Evolutionary conservation across 345 rosid genomes (phyloP), one percentile per base, ranked within the genome.

Genomic region (Ceriops zippeliana): DNA sequence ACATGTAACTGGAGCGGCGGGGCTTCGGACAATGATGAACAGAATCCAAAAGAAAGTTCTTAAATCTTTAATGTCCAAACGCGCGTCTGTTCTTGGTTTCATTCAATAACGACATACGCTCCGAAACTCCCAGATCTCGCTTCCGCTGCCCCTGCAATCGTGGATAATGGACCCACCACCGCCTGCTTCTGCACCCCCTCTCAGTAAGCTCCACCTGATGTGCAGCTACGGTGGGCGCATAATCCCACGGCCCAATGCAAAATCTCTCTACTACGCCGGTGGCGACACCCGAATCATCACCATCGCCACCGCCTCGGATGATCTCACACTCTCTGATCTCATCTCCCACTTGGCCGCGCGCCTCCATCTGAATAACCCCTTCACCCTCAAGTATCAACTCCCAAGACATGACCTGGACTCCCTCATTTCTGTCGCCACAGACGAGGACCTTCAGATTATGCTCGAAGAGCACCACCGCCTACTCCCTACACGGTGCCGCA

Each of bases 201-300:
- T 65, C 32, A 16, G 63, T 1, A 92, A 87, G 75, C 69, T 90
- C 54, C 89, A 91, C 1, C 81, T 92, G 46, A 90, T 92, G 98
- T 87, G 93, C 77, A 86, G 96, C 80, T 85, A 89, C 77, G 93
- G 91, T 46, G 96, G 98, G 57, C 85, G 67, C 54, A 82, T 92
- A 68, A 60, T 75, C 66, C 76, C 86, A 8, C 83, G 81, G 7
- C 87, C 85, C 35, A 69, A 79, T 58, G 67, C 76, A 62, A 92
- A 92, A 69, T 69, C 84, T 63, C 73, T 79, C 62, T 71, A 5
- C 73, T 83, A 83, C 79, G 62, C 74, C 9, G 86, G 86, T 28
- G 89, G 89, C 21, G 89, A 83, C 63, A 85, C 86, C 62, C 86
- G 89, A 27, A 76, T 85, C 73, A 69, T 85, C 63, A 68, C 80